Percentiles rank a stretch among this genome's conserved stretches.
phyloP scores from a whole-genome alignment of 2,329 filamentous ascomycete genomes.

The Colletotrichum endophyticum region DNA sequence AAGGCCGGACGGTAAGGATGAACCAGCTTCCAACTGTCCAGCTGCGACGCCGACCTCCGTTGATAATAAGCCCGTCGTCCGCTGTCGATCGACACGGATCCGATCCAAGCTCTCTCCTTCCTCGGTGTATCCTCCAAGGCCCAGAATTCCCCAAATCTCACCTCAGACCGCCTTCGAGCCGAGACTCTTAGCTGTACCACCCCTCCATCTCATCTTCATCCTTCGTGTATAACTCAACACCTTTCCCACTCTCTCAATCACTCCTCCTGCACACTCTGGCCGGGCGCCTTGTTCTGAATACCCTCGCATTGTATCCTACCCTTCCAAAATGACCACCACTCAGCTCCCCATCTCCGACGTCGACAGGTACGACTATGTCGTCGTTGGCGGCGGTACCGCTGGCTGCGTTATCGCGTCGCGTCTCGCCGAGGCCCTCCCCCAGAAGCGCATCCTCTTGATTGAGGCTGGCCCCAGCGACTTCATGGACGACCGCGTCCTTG shows the following conservation, averaged over 20 bases:
- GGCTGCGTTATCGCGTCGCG: constrained; percentile 85
- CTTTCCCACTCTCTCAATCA: background rate
- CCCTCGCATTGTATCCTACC: background rate
- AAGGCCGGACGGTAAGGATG: background rate
- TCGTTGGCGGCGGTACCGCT: constrained; percentile 85
- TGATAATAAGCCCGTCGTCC: background rate
- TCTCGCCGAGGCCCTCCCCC: constrained; percentile 81
- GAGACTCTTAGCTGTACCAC: background rate
- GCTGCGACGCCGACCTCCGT: background rate
- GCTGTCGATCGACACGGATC: background rate
- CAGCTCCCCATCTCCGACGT: constrained; percentile 67
- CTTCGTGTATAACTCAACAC: background rate
- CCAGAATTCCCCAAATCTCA: constrained; percentile 8
- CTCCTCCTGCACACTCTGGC: background rate
- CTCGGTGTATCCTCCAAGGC: background rate
- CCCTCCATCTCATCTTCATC: background rate
- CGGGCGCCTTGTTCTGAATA: constrained; percentile 12
- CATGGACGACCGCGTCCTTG: constrained; percentile 84
- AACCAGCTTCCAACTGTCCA: background rate
- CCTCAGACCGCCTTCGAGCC: constrained; percentile 8
- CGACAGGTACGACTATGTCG: constrained; percentile 80
- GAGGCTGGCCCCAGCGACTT: constrained; percentile 91
- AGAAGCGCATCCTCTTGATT: constrained; percentile 81
- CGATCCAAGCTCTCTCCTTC: background rate
- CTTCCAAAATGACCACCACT: constrained; percentile 65